Percentiles rank a stretch among this genome's conserved stretches.
phyloP scores from a whole-genome alignment of 352 stramenopile genomes.

The Nothophytophthora sp. region DNA sequence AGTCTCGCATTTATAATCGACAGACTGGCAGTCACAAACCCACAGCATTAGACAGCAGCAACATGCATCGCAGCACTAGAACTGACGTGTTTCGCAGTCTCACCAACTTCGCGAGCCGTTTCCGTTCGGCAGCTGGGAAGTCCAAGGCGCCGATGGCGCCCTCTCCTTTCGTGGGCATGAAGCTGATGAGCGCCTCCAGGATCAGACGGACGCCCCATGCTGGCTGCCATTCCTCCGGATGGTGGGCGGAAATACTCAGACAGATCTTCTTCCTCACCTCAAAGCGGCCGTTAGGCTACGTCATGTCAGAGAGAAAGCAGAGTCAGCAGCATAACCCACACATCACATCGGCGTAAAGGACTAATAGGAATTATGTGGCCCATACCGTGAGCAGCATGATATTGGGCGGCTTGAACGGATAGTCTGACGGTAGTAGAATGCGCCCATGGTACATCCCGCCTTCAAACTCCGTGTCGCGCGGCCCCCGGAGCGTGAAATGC shows the following conservation, averaged over 20 bases:
- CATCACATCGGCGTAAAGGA: not conserved
- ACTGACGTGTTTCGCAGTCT: not conserved
- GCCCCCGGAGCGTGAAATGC: constrained; percentile 99
- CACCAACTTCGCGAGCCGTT: constrained; percentile 65
- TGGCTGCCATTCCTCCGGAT: constrained; percentile 98
- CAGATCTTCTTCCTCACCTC: constrained; percentile 99
- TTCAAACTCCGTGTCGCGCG: constrained; percentile 95
- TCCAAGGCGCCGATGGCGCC: constrained; percentile 84
- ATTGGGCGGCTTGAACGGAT: constrained; percentile 97
- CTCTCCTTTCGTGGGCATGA: constrained; percentile 93
- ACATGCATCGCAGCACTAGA: constrained; percentile 1
- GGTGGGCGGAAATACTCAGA: constrained; percentile 96
- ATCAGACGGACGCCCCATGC: constrained; percentile 96
- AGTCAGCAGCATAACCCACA: not conserved
- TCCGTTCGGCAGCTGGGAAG: constrained; percentile 67
- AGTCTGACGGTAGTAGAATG: constrained; percentile 95
- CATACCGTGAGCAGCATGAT: constrained; percentile 96
- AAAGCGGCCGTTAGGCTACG: constrained; percentile 95
- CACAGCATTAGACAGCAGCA: constrained; percentile 1
- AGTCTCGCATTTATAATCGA: constrained; percentile 76
- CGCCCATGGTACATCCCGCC: constrained; percentile 98
- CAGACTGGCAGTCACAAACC: constrained; percentile 39
- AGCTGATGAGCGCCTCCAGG: constrained; percentile 97
- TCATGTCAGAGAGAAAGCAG: too few relatives aligned
- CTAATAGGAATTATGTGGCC: too few relatives aligned